phyloP scores from a whole-genome alignment of 2,329 filamentous ascomycete species.

The Stenocarpella maydis region DNA sequence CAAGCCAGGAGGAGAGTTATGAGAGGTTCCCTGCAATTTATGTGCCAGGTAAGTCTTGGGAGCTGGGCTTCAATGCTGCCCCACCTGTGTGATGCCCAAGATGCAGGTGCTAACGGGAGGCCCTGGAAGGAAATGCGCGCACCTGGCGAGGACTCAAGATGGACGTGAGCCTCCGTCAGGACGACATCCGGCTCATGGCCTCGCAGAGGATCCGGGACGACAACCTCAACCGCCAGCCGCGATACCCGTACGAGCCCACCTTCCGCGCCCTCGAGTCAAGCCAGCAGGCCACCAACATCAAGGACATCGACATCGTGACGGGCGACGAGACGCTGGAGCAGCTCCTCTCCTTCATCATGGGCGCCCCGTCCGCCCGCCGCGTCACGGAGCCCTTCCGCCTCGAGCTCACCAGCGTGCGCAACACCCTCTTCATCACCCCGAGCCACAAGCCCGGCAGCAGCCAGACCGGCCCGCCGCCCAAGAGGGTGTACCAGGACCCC shows the following conservation, averaged over 20 bases:
- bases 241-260: constrained; percentile 31
- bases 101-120: neutral
- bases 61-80: neutral
- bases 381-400: constrained; percentile 21
- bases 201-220: constrained; percentile 16
- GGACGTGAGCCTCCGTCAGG: neutral
- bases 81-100: neutral
- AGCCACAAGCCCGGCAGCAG: constrained; percentile 21
- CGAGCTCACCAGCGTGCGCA: constrained; percentile 26
- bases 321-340: constrained; percentile 21
- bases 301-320: constrained; percentile 24
- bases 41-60: constrained; percentile 17
- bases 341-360: constrained; percentile 24
- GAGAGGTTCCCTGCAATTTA: constrained; percentile 26
- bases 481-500: neutral
- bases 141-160: constrained; percentile 16
- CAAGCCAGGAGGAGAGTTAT: constrained; percentile 18
- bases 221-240: constrained; percentile 3
- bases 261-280: constrained; percentile 25
- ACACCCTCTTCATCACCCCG: constrained; percentile 27
- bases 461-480: constrained; percentile 6
- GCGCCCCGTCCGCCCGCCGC: neutral
- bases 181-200: neutral
- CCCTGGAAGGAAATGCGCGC: constrained; percentile 16
- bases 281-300: neutral